Conservation (phyloP, 345 rosid species). For the Arabidopsis thaliana region TAIR10.1 NC_003074.8:10211501-10212000, state of each 20-base stretch:
- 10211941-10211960: conserved; percentile 90
- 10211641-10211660: conserved; percentile 94
- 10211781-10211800: conserved; percentile 96
- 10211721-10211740: conserved; percentile 72
- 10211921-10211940: conserved; percentile 95
- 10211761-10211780: conserved; percentile 86
- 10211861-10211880: conserved; percentile 7
- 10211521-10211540: conserved; percentile 85
- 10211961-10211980: conserved; percentile 83
- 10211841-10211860: conserved; percentile 10
- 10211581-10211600: not conserved
- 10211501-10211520: conserved; percentile 99
- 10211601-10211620: not conserved
- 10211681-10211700: conserved; percentile 99
- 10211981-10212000: conserved; percentile 79
- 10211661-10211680: conserved; percentile 97
- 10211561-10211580: conserved; percentile 56
- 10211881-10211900: conserved; percentile 17
- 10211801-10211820: conserved; percentile 95
- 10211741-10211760: conserved; percentile 68
- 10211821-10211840: conserved; percentile 83
- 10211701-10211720: conserved; percentile 83
- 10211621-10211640: conserved; percentile 69
- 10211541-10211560: conserved; percentile 88
- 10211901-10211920: conserved; percentile 16